Evolutionary conservation across 208 protist genomes (phyloP).

Genomic region (Phytomonas francai): DNA sequence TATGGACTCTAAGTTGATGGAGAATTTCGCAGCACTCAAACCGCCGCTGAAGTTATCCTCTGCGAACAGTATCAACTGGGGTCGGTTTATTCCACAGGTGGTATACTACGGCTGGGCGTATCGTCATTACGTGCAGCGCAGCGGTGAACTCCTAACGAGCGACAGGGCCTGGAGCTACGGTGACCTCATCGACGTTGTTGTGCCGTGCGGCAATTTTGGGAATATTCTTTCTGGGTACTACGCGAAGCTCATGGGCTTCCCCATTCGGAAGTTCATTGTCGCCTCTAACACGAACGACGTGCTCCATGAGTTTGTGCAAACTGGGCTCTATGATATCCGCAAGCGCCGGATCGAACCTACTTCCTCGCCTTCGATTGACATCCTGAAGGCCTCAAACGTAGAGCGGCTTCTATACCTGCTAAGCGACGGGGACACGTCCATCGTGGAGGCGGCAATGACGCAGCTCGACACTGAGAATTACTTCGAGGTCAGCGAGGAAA

Average conservation of each 20-base stretch:
- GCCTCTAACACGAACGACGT: constrained; percentile 95
- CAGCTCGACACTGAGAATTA: constrained; percentile 46
- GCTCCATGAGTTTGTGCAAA: constrained; percentile 87
- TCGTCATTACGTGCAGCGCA: constrained; percentile 64
- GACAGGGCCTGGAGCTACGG: constrained; percentile 31
- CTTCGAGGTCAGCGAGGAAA: constrained; percentile 46
- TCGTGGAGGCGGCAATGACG: constrained; percentile 55
- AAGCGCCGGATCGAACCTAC: constrained; percentile 39
- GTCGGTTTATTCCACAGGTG: constrained; percentile 93
- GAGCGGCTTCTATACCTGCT: constrained; percentile 93
- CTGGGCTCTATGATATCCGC: constrained; percentile 77
- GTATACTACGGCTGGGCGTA: constrained; percentile 95
- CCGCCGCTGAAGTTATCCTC: constrained; percentile 72
- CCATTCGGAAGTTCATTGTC: constrained; percentile 85
- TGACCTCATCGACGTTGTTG: constrained; percentile 75
- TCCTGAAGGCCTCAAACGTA: constrained; percentile 93
- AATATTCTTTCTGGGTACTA: constrained; percentile 93
- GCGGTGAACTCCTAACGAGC: constrained; percentile 8
- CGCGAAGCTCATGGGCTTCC: constrained; percentile 88
- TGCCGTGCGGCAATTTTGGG: constrained; percentile 96
- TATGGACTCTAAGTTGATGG: constrained; percentile 61
- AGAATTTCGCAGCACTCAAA: constrained; percentile 33
- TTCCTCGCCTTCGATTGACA: constrained; percentile 87
- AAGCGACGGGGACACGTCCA: constrained; percentile 53
- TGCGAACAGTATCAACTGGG: constrained; percentile 98